Evolutionary conservation across 371 early-diverging fungal genomes (phyloP).

Genomic region (Smittium mucronatum): DNA sequence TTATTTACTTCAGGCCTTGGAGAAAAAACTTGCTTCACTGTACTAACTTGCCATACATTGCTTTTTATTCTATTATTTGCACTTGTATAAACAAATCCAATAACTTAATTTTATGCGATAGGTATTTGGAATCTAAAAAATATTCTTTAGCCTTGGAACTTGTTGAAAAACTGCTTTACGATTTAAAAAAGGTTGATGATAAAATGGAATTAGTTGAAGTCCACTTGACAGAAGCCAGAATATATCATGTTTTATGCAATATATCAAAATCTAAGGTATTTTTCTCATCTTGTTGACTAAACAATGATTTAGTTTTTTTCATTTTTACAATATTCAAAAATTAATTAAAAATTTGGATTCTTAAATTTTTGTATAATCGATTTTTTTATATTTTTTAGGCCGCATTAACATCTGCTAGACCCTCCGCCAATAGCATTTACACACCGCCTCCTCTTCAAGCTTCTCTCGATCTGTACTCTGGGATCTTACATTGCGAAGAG

Average conservation of each 20-base stretch:
- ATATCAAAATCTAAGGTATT: slow-evolving; percentile 59
- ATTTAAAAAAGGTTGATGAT: slow-evolving; percentile 96
- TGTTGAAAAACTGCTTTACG: slow-evolving; percentile 74
- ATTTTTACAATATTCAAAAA: background rate
- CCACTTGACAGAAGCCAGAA: slow-evolving; percentile 87
- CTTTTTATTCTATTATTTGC: too few species aligned
- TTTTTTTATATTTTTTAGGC: slow-evolving; percentile 44
- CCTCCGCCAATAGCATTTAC: slow-evolving; percentile 94
- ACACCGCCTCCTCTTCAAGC: slow-evolving; percentile 98
- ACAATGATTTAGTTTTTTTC: background rate
- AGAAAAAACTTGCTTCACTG: slow-evolving; percentile 81
- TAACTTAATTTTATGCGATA: too few species aligned
- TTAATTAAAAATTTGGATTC: background rate
- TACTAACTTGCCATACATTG: too few species aligned
- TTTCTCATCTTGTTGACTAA: background rate
- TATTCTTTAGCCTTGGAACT: slow-evolving; percentile 81
- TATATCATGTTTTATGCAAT: slow-evolving; percentile 85
- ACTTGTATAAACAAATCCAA: too few species aligned
- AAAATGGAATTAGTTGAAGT: slow-evolving; percentile 95
- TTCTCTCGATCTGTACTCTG: slow-evolving; percentile 91
- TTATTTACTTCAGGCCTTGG: slow-evolving; percentile 84
- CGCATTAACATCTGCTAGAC: slow-evolving; percentile 91
- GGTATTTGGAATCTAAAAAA: slow-evolving; percentile 81
- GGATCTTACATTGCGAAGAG: slow-evolving; percentile 94
- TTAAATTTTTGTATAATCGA: background rate